These are phyloP conservation scores for Pseudopyricularia javanii DNA, from an alignment of 2,329 filamentous ascomycete species.

Conservation along the genomic window DNA sequence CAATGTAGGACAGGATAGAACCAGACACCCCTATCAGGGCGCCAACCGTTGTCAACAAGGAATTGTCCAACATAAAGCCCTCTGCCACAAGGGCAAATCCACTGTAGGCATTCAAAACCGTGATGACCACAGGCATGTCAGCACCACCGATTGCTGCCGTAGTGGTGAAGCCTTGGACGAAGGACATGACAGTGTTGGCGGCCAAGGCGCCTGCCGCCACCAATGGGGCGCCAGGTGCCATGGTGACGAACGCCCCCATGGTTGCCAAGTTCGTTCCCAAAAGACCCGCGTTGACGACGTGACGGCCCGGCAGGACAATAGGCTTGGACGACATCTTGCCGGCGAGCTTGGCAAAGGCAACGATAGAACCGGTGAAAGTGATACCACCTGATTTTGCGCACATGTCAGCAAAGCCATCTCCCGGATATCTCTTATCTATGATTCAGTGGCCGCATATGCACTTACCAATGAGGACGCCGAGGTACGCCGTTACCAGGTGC, in stretches of 20 bases:
- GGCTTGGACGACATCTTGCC: slow-evolving; percentile 73
- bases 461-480: slow-evolving; percentile 68
- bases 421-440: neutral
- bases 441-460: slow-evolving; percentile 3
- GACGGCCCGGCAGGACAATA: slow-evolving; percentile 58
- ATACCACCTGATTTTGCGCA: slow-evolving; percentile 39
- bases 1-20: slow-evolving; percentile 75
- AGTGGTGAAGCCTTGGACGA: slow-evolving; percentile 77
- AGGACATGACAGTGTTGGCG: slow-evolving; percentile 66
- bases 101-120: slow-evolving; percentile 80
- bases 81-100: slow-evolving; percentile 85
- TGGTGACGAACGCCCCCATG: slow-evolving; percentile 71
- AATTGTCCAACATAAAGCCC: slow-evolving; percentile 83
- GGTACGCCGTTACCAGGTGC: slow-evolving; percentile 75
- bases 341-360: slow-evolving; percentile 79
- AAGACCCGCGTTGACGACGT: slow-evolving; percentile 62
- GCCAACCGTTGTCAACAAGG: slow-evolving; percentile 72
- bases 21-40: slow-evolving; percentile 81
- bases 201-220: slow-evolving; percentile 70
- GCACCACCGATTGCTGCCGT: slow-evolving; percentile 85
- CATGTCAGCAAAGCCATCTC: slow-evolving; percentile 3
- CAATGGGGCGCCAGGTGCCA: slow-evolving; percentile 66
- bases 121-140: slow-evolving; percentile 88
- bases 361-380: slow-evolving; percentile 83
- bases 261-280: slow-evolving; percentile 68